phyloP scores from a whole-genome alignment of 1,284 basidiomycete genomes.

The Omphalotus olearius region DNA sequence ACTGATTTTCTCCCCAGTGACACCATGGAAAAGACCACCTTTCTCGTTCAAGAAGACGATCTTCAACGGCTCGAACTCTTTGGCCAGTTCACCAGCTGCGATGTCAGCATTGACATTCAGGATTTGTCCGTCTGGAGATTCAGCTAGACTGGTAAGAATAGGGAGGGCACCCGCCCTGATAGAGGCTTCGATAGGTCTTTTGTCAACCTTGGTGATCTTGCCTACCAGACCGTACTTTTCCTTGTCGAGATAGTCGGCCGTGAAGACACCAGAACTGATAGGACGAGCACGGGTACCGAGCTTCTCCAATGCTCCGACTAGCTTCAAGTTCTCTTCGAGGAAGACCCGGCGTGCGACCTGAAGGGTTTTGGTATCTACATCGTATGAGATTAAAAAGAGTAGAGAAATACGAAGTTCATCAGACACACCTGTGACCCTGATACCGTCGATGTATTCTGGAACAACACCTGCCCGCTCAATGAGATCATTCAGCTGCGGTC shows the following conservation, averaged over 20 bases:
- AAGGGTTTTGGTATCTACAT: slow-evolving; percentile 83
- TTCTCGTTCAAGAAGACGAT: slow-evolving; percentile 99
- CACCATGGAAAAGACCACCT: slow-evolving; percentile 96
- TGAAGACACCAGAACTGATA: slow-evolving; percentile 94
- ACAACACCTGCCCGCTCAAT: slow-evolving; percentile 87
- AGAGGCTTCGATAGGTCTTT: slow-evolving; percentile 90
- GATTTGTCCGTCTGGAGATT: slow-evolving; percentile 89
- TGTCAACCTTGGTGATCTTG: slow-evolving; percentile 89
- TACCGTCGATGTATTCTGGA: slow-evolving; percentile 94
- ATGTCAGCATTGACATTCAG: slow-evolving; percentile 97
- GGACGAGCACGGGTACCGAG: slow-evolving; percentile 93
- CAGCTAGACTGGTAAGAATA: slow-evolving; percentile 89
- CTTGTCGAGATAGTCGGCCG: slow-evolving; percentile 91
- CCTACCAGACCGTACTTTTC: slow-evolving; percentile 94
- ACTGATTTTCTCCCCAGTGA: slow-evolving; percentile 91
- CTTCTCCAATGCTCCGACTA: slow-evolving; percentile 86
- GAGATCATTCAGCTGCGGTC: slow-evolving; percentile 91
- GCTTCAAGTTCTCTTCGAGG: slow-evolving; percentile 91
- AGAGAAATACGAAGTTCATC: slow-evolving; percentile 3
- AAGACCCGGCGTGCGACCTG: slow-evolving; percentile 93
- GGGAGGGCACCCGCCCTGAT: slow-evolving; percentile 92
- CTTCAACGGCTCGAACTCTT: slow-evolving; percentile 97
- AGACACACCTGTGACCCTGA: slow-evolving; percentile 81
- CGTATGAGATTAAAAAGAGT: background rate
- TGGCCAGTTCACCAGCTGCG: slow-evolving; percentile 92